These are phyloP conservation scores for Ophiostoma ulmi DNA, from an alignment of 2,329 filamentous ascomycete genomes.

Conservation along the genomic window DNA sequence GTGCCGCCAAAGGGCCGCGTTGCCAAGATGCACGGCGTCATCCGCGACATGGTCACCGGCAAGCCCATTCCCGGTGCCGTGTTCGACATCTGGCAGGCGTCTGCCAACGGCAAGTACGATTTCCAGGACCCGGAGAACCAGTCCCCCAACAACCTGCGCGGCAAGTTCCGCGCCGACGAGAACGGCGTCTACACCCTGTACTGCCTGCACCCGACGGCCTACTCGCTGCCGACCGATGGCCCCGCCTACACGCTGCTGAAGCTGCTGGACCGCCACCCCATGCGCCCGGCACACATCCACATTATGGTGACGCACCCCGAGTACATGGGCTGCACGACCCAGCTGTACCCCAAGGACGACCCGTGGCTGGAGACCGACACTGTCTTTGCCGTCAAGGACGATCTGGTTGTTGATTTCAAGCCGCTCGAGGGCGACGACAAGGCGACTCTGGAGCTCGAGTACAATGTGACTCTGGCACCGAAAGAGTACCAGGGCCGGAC, in stretches of 20 bases:
- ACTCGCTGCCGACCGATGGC: constrained; percentile 42
- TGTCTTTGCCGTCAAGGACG: constrained; percentile 39
- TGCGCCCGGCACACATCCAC: constrained; percentile 56
- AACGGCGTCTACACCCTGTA: constrained; percentile 59
- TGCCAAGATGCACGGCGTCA: constrained; percentile 55
- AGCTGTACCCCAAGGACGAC: constrained; percentile 60
- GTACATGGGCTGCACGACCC: constrained; percentile 60
- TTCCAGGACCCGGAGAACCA: constrained; percentile 63
- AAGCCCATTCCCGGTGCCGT: constrained; percentile 60
- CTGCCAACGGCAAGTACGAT: constrained; percentile 63
- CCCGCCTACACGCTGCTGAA: constrained; percentile 49
- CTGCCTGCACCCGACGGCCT: constrained; percentile 50
- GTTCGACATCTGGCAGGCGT: constrained; percentile 73
- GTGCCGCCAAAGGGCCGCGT: constrained; percentile 41
- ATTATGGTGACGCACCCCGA: constrained; percentile 49
- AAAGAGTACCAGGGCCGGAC: constrained; percentile 31
- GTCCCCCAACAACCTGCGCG: constrained; percentile 59
- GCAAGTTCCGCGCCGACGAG: constrained; percentile 58
- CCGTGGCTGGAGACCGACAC: constrained; percentile 47
- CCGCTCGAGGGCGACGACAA: constrained; percentile 34
- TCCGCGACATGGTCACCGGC: constrained; percentile 54
- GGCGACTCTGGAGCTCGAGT: constrained; percentile 36
- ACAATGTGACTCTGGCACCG: constrained; percentile 36
- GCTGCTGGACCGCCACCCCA: constrained; percentile 52
- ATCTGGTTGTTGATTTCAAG: constrained; percentile 37